phyloP scores from a whole-genome alignment of 139 green algal species.

The Picochlorum sp. region DNA sequence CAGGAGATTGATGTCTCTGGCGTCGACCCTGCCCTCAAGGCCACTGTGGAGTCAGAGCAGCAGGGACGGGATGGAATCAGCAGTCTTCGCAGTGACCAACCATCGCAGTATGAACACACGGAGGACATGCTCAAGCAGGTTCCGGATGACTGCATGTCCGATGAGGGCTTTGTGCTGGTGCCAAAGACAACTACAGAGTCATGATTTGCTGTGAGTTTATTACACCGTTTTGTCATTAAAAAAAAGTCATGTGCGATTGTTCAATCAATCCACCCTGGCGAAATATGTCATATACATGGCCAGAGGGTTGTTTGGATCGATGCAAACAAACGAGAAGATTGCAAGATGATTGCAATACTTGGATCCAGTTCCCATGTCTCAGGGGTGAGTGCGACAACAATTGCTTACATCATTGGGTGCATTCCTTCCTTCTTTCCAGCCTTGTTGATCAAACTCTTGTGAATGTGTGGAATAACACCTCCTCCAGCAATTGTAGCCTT shows the following conservation, averaged over 20 bases:
- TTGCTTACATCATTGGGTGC: constrained; percentile 5
- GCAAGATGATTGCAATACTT: too few species aligned
- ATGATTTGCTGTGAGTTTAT: too few species aligned
- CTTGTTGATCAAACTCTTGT: constrained; percentile 91
- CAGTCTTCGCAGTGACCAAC: constrained; percentile 39
- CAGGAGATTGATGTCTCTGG: constrained; percentile 52
- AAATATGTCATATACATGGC: too few species aligned
- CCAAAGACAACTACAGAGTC: not conserved
- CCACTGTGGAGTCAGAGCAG: constrained; percentile 25
- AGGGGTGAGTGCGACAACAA: not conserved
- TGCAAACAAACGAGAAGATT: too few species aligned
- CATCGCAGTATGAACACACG: constrained; percentile 14
- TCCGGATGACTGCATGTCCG: constrained; percentile 15
- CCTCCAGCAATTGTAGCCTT: constrained; percentile 99
- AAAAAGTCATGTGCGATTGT: not conserved
- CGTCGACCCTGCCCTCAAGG: constrained; percentile 48
- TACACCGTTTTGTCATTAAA: not conserved
- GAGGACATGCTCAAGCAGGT: constrained; percentile 39
- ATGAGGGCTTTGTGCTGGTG: not conserved
- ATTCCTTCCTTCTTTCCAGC: constrained; percentile 30
- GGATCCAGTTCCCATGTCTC: not conserved
- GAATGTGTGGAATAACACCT: constrained; percentile 98
- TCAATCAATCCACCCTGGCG: too few species aligned
- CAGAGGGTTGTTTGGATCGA: too few species aligned
- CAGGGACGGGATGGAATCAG: not conserved